A percentile compares a stretch with the other conserved stretches of the same genome.
Conservation (phyloP, 1,284 basidiomycete genomes). For the Exobasidium rhododendri region DNA sequence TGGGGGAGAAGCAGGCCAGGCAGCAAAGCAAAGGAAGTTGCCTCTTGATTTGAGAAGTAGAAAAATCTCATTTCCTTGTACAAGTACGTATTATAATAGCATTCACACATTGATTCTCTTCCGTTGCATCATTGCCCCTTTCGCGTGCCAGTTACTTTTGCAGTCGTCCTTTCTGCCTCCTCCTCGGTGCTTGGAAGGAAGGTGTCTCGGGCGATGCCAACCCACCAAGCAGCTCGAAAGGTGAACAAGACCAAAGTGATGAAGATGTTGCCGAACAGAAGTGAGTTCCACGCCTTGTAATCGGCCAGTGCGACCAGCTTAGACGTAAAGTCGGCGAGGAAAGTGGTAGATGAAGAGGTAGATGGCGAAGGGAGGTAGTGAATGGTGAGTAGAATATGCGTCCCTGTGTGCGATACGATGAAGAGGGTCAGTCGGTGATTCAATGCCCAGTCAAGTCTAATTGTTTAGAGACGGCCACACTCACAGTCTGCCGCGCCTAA, state of each 20-base stretch:
- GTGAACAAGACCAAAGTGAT: constrained; percentile 43
- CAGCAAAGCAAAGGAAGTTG: constrained; percentile 13
- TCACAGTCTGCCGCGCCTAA: constrained; percentile 41
- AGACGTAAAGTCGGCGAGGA: constrained; percentile 17
- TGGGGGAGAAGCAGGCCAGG: constrained; percentile 66
- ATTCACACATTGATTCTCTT: too few species aligned
- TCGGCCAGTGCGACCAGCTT: background rate
- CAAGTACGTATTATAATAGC: too few species aligned
- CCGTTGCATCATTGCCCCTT: background rate
- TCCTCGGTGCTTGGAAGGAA: too few species aligned
- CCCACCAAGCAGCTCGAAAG: constrained; percentile 21
- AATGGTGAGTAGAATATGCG: constrained; percentile 40
- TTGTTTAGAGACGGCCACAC: constrained; percentile 10
- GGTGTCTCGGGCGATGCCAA: background rate
- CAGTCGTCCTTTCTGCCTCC: background rate
- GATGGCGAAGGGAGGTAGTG: constrained; percentile 25
- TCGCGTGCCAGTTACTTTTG: background rate
- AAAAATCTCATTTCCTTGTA: too few species aligned
- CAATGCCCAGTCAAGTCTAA: too few species aligned
- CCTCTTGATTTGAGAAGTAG: too few species aligned
- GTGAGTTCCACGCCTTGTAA: constrained; percentile 27
- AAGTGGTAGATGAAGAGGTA: constrained; percentile 18
- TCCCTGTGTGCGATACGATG: constrained; percentile 16
- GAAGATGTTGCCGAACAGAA: constrained; percentile 45
- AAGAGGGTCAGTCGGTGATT: background rate